A percentile compares a stretch with the other conserved stretches of the same genome.
These are phyloP conservation scores for Thymus quinquecostatus DNA, from an alignment of 257 asterid species.

Conservation along the genomic window DNA sequence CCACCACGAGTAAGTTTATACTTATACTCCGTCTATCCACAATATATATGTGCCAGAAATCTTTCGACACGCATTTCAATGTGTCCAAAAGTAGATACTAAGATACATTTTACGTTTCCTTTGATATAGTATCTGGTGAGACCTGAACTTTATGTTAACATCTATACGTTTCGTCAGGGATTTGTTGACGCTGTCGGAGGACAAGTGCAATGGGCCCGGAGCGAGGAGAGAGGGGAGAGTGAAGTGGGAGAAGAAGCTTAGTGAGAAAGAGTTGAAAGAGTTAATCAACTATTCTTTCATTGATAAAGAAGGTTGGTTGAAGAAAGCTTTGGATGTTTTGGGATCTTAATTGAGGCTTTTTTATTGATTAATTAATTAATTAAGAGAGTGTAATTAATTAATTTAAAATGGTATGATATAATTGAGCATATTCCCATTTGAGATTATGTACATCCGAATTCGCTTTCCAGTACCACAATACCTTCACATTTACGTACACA, in stretches of 20 bases:
- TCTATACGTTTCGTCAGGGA: neutral
- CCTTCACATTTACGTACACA: too few species aligned
- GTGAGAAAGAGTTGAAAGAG: neutral
- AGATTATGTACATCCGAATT: too few species aligned
- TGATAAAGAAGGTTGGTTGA: constrained; percentile 15
- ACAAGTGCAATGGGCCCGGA: neutral
- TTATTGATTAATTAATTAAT: neutral
- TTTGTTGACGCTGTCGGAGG: neutral
- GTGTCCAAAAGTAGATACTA: too few species aligned
- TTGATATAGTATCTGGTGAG: too few species aligned
- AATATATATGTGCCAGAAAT: too few species aligned
- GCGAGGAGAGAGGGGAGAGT: constrained; percentile 17
- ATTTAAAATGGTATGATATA: too few species aligned
- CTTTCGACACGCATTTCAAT: too few species aligned
- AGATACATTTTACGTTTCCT: too few species aligned
- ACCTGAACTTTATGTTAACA: too few species aligned
- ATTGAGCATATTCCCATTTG: neutral
- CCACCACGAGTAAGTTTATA: constrained; percentile 45
- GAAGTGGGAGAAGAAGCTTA: constrained; percentile 11
- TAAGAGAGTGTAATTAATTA: neutral
- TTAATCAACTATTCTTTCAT: constrained; percentile 7
- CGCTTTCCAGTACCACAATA: too few species aligned
- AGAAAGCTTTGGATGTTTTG: neutral
- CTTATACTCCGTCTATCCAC: too few species aligned
- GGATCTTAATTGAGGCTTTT: neutral